Conservation (phyloP, 1,284 basidiomycete species). For the Hortiboletus rubellus region DNA sequence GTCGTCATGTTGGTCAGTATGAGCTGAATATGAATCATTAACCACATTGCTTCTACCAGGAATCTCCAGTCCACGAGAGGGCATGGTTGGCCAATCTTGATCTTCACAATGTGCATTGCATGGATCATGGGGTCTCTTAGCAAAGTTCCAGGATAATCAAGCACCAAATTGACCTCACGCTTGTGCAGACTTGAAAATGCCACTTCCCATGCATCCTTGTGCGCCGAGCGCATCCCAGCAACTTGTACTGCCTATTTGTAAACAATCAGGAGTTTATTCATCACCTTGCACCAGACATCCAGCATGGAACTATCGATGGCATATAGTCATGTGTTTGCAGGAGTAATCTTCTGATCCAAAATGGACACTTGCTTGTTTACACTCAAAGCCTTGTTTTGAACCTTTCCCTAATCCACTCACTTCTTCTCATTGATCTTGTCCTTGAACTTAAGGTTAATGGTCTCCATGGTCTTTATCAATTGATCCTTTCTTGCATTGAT, state of each 20-base stretch:
- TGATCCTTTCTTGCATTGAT: no score
- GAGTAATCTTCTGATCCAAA: no score
- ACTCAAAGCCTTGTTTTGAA: no score
- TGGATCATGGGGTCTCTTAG: constrained; percentile 38
- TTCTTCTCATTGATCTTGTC: no score
- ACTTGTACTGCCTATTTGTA: constrained; percentile 39
- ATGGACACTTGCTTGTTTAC: no score
- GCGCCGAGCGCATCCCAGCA: constrained; percentile 42
- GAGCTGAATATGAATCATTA: constrained; percentile 46
- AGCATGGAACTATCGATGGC: constrained; percentile 31
- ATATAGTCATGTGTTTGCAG: no score
- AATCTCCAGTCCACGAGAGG: constrained; percentile 50
- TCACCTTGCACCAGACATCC: constrained; percentile 37
- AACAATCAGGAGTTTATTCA: constrained; percentile 30
- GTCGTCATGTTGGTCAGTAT: constrained; percentile 37
- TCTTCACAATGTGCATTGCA: constrained; percentile 44
- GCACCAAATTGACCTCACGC: constrained; percentile 37
- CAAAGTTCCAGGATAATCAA: constrained; percentile 22
- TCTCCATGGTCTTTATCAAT: no score
- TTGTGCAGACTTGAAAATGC: constrained; percentile 45
- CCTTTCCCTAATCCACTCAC: no score
- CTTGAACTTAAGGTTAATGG: no score
- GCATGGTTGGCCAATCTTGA: constrained; percentile 45
- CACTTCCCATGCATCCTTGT: constrained; percentile 48
- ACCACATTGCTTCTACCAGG: constrained; percentile 47